phyloP scores from a whole-genome alignment of 106 monocot genomes.

The Acorus calamus region DNA sequence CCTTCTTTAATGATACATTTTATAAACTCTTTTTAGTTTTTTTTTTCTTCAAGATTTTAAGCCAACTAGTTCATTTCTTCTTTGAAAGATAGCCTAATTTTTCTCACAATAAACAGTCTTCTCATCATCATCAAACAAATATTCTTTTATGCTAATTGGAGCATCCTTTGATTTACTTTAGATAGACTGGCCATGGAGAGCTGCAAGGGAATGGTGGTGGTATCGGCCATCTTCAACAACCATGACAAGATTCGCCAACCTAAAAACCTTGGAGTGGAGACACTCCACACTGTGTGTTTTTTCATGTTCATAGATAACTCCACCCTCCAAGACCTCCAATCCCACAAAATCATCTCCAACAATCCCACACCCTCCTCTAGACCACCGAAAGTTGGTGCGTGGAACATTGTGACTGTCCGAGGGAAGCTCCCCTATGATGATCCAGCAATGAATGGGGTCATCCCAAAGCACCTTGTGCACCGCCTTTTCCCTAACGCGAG shows the following conservation, averaged over 20 bases:
- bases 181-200: constrained; percentile 69
- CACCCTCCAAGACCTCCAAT: constrained; percentile 38
- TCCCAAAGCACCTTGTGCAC: constrained; percentile 67
- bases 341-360: constrained; percentile 13
- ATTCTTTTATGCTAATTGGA: not conserved
- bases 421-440: constrained; percentile 43
- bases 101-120: not conserved
- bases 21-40: no score
- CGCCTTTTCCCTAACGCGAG: constrained; percentile 75
- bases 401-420: constrained; percentile 49
- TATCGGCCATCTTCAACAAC: constrained; percentile 64
- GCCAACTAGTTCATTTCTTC: no score
- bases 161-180: constrained; percentile 7
- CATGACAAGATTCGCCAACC: constrained; percentile 90
- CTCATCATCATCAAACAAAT: not conserved
- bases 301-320: constrained; percentile 86
- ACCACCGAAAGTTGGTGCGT: constrained; percentile 34
- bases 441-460: constrained; percentile 82
- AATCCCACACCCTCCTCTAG: constrained; percentile 14
- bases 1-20: no score
- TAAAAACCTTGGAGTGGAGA: constrained; percentile 45
- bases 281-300: constrained; percentile 57
- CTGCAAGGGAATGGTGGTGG: constrained; percentile 65
- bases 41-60: no score
- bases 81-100: not conserved